Base-by-base conservation (phyloP, 2,329 filamentous ascomycete genomes). In the Harringtonia lauricola region DNA sequence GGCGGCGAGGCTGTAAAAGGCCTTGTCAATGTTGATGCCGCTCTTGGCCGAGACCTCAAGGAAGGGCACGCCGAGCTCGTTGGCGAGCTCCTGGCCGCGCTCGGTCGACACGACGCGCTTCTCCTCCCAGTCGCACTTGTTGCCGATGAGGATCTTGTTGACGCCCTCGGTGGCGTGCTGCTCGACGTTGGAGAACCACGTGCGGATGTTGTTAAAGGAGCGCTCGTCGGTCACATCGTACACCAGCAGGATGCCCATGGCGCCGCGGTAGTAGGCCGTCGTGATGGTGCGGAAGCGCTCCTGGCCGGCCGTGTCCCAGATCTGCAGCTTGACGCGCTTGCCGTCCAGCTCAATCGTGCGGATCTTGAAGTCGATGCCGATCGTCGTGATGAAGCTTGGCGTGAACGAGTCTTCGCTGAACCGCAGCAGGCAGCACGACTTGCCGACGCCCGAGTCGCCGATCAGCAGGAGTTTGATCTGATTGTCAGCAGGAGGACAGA, bases 101-200 rank as follows among this genome's bases (percentile, higher is more conserved):
- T 95, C 89, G 47, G 85, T 94, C 40, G 86, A 88, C 35, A 98
- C 85, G 44, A 86, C 88, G 54, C 92, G 83, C 76, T 96, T 96
- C 70, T 98, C 92, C 67, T 96, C 92, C 92, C 92, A 96, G 67
- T 98, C 92, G 70, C 92, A 98, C 71, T 98, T 98, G 77, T 98
- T 98, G 63, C 92, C 92, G 55, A 98, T 95, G 53, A 98, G 78
- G 61, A 98, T 96, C 75, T 96, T 98, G 79, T 96, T 95, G 61
- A 98, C 92, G 58, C 92, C 92, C 69, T 96, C 92, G 57, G 87
- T 95, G 47, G 92, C 92, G 68, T 98, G 89, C 66, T 95, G 89
- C 64, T 95, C 89, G 55, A 95, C 89, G 68, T 98, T 96, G 61
- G 89, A 89, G 70, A 98, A 98, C 92, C 92, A 98, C 54, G 92